Conservation (phyloP, 2,329 filamentous ascomycete species). For the Mycosphaerelloides madeirae region DNA sequence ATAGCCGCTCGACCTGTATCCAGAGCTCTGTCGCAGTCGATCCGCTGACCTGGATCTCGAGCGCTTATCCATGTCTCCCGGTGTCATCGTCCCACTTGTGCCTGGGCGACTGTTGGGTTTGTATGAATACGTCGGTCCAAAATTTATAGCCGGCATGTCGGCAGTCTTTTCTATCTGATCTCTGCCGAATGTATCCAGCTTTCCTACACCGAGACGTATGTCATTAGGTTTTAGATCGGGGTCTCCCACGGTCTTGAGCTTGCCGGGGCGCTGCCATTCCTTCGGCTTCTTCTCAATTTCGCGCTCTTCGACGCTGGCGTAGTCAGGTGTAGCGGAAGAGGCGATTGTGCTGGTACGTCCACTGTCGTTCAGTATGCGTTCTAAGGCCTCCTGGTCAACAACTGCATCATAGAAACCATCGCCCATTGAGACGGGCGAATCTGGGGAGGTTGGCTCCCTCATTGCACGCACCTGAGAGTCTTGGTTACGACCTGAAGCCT, state of each 20-base stretch:
- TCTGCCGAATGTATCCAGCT: conserved; percentile 31
- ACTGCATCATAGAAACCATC: conserved; percentile 28
- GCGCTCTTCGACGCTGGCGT: conserved; percentile 60
- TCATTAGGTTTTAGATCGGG: conserved; percentile 41
- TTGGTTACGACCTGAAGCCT: conserved; percentile 11
- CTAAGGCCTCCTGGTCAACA: conserved; percentile 44
- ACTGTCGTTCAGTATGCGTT: conserved; percentile 31
- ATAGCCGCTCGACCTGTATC: conserved; percentile 15
- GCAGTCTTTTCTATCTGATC: conserved; percentile 38
- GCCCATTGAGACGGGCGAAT: conserved; percentile 20
- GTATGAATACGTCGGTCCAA: conserved; percentile 77
- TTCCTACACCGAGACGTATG: conserved; percentile 32
- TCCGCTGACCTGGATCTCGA: conserved; percentile 28
- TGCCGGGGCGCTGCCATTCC: conserved; percentile 70
- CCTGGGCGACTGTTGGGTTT: conserved; percentile 50
- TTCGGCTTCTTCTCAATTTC: conserved; percentile 42
- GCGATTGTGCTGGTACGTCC: conserved; percentile 15
- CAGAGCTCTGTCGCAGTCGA: conserved; percentile 22
- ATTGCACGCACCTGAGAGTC: conserved; percentile 18
- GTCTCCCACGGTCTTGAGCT: conserved; percentile 70
- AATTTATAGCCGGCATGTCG: conserved; percentile 71
- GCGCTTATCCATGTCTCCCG: conserved; percentile 25
- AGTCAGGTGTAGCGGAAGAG: conserved; percentile 63
- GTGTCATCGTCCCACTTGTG: conserved; percentile 51
- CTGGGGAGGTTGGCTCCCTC: conserved; percentile 13